Conservation (phyloP, 495 filamentous ascomycete genomes). For the Aspergillus ostianus region DNA sequence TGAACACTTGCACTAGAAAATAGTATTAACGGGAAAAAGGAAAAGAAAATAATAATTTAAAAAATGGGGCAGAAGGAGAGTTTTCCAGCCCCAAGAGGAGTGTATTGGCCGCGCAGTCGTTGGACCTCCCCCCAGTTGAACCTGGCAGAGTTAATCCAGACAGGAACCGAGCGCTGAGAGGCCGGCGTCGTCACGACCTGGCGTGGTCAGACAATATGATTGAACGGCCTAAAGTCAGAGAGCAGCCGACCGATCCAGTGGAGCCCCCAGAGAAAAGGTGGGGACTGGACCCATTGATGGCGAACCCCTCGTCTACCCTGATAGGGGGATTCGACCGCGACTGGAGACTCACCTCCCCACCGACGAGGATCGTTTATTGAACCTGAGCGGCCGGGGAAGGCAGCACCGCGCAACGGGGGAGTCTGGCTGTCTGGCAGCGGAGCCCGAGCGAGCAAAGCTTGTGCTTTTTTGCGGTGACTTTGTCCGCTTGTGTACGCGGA, state of each 20-base stretch:
- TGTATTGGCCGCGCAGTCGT: slow-evolving; percentile 3
- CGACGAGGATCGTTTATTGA: slow-evolving; percentile 2
- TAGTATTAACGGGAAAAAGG: no score
- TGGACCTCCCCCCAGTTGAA: not conserved
- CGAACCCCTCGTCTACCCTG: slow-evolving; percentile 1
- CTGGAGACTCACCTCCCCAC: not conserved
- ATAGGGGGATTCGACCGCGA: not conserved
- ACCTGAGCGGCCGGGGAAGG: slow-evolving; percentile 1
- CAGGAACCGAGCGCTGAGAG: not conserved
- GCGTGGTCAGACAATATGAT: slow-evolving; percentile 24
- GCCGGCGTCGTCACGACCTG: slow-evolving; percentile 9
- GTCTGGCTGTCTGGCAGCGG: no score
- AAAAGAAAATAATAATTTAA: not conserved
- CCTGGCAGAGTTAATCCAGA: not conserved
- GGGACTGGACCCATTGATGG: slow-evolving; percentile 6
- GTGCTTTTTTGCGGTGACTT: not conserved
- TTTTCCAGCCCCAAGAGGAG: slow-evolving; percentile 4
- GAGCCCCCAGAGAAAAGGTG: slow-evolving; percentile 1
- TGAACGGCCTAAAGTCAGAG: slow-evolving; percentile 14
- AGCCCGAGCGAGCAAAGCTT: no score
- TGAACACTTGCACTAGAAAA: not conserved
- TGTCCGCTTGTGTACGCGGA: not conserved
- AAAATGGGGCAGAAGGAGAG: slow-evolving; percentile 5
- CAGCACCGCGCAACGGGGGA: not conserved
- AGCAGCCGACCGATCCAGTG: slow-evolving; percentile 12